A percentile compares a stretch with the other conserved stretches of the same genome.
These are phyloP conservation scores for Fulvia fulva DNA, from an alignment of 2,329 filamentous ascomycete species.

Conservation along the genomic window DNA sequence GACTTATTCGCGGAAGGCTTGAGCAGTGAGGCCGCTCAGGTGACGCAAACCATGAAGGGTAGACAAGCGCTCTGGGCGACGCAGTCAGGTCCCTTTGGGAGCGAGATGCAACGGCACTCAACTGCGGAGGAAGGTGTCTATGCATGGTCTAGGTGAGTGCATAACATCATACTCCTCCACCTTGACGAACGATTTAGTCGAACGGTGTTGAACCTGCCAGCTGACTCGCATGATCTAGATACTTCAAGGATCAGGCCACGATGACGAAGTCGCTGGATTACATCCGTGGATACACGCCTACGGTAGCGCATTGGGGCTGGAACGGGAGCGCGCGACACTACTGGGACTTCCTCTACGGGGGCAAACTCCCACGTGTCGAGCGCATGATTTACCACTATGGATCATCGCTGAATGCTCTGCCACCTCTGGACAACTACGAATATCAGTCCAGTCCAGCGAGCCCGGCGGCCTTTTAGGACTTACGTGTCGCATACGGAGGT, in stretches of 20 bases:
- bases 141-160: conserved; percentile 40
- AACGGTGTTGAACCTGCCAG: no score
- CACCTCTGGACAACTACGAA: conserved; percentile 52
- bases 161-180: no score
- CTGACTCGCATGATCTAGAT: conserved; percentile 42
- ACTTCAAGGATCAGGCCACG: conserved; percentile 49
- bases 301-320: conserved; percentile 56
- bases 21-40: conserved; percentile 35
- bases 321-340: conserved; percentile 59
- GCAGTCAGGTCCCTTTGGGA: conserved; percentile 53
- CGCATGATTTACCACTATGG: conserved; percentile 60
- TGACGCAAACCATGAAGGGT: conserved; percentile 47
- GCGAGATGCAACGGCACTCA: conserved; percentile 61
- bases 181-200: no score
- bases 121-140: conserved; percentile 61
- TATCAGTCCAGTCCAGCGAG: conserved; percentile 34
- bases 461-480: conserved; percentile 43
- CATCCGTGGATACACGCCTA: conserved; percentile 55
- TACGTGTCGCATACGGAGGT: conserved; percentile 55
- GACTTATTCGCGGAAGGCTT: conserved; percentile 50
- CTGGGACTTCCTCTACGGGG: conserved; percentile 55
- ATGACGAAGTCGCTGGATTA: conserved; percentile 52
- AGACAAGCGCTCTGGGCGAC: conserved; percentile 51
- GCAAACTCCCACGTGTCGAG: conserved; percentile 41
- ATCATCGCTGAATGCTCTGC: conserved; percentile 55